Percentiles rank a stretch among this genome's conserved stretches.
These are phyloP conservation scores for Pyropia yezoensis DNA, from an alignment of 23 red algal species.

Conservation along the genomic window DNA sequence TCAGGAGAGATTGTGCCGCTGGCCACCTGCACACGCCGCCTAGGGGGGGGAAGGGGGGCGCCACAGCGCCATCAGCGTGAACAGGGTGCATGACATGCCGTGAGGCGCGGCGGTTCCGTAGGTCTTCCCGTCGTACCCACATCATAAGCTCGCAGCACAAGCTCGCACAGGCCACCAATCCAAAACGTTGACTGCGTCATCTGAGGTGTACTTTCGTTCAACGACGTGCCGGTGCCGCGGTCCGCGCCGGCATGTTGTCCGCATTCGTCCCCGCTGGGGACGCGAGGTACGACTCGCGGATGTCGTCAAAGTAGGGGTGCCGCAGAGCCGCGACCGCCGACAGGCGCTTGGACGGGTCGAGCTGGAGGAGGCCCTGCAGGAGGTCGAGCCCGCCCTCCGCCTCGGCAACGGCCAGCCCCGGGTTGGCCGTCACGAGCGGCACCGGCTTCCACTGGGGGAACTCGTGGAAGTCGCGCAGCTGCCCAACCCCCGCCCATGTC, in stretches of 20 bases:
- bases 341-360: constrained; percentile 64
- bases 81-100: too few relatives aligned
- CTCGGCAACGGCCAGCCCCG: constrained; percentile 34
- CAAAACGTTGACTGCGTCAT: too few relatives aligned
- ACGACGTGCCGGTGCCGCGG: background rate
- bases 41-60: too few relatives aligned
- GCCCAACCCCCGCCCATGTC: constrained; percentile 62
- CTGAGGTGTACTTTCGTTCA: too few relatives aligned
- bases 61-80: too few relatives aligned
- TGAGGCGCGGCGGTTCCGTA: too few relatives aligned
- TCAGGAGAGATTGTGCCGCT: too few relatives aligned
- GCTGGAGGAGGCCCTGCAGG: constrained; percentile 54
- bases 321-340: constrained; percentile 69
- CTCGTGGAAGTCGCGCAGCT: constrained; percentile 76
- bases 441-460: constrained; percentile 89
- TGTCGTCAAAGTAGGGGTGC: constrained; percentile 86
- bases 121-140: too few relatives aligned
- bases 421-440: constrained; percentile 14
- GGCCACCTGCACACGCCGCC: too few relatives aligned
- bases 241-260: background rate
- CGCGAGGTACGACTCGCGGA: constrained; percentile 56
- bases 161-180: background rate
- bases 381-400: constrained; percentile 59
- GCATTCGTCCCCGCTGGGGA: constrained; percentile 7
- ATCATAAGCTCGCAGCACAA: too few relatives aligned